Evolutionary conservation across 2,329 filamentous ascomycete species (phyloP).

Genomic region (Stachybotrys elegans): DNA sequence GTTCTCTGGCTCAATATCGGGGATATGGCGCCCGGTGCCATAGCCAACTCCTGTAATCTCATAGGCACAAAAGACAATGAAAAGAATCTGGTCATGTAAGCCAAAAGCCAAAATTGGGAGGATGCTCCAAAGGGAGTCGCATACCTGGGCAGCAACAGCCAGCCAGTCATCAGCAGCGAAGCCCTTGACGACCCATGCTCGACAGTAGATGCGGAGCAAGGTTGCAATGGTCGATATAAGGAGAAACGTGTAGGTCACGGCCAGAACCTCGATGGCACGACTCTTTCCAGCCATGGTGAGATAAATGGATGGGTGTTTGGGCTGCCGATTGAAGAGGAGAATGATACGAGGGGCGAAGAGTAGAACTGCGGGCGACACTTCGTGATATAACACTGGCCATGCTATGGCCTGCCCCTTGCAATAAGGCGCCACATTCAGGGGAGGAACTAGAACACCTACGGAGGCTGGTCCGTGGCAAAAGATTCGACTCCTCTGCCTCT

Average conservation of each 20-base stretch:
- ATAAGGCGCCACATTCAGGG: too few relatives aligned
- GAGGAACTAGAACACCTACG: too few relatives aligned
- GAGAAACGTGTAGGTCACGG: slow-evolving; percentile 24
- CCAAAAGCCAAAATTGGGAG: background rate
- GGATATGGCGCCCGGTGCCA: slow-evolving; percentile 19
- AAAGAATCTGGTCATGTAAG: slow-evolving; percentile 10
- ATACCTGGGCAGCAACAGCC: slow-evolving; percentile 24
- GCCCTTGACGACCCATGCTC: slow-evolving; percentile 23
- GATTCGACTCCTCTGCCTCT: too few relatives aligned
- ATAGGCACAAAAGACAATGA: slow-evolving; percentile 20
- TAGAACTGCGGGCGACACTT: too few relatives aligned
- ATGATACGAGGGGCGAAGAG: too few relatives aligned
- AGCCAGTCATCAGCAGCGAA: slow-evolving; percentile 28
- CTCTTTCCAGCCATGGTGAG: slow-evolving; percentile 9
- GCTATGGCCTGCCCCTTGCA: too few relatives aligned
- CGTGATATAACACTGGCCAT: too few relatives aligned
- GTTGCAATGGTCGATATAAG: slow-evolving; percentile 25
- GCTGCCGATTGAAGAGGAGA: too few relatives aligned
- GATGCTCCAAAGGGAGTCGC: background rate
- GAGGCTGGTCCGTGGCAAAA: too few relatives aligned
- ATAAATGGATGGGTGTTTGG: too few relatives aligned
- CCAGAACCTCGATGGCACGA: slow-evolving; percentile 19
- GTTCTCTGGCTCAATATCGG: slow-evolving; percentile 11
- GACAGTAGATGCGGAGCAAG: slow-evolving; percentile 24
- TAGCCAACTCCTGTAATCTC: slow-evolving; percentile 20